A percentile compares a stretch with the other conserved stretches of the same genome.
These are phyloP conservation scores for Isabelozyma heimii DNA, from an alignment of 805 yeast genomes.

Conservation along the genomic window DNA sequence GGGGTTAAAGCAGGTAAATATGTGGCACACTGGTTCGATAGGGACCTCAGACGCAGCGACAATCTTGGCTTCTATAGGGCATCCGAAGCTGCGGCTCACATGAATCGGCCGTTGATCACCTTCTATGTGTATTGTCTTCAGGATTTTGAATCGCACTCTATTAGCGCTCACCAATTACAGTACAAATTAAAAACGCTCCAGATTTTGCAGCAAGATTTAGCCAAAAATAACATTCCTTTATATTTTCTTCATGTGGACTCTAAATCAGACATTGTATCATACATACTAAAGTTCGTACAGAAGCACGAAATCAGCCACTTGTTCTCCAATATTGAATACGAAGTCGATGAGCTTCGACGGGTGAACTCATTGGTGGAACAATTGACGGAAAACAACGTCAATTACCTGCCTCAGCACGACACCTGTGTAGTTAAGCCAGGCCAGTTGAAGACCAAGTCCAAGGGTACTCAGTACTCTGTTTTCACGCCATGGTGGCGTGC, in stretches of 20 bases:
- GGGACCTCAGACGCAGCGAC: conserved; percentile 45
- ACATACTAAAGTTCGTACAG: conserved; percentile 18
- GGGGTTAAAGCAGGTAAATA: conserved; percentile 12
- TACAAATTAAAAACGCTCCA: conserved; percentile 34
- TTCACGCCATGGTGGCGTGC: conserved; percentile 43
- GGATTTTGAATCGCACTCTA: conserved; percentile 40
- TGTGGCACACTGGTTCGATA: conserved; percentile 46
- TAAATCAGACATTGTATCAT: conserved; percentile 22
- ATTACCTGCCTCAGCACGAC: conserved; percentile 33
- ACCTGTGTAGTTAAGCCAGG: conserved; percentile 43
- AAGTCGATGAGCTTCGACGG: conserved; percentile 42
- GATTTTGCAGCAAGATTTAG: conserved; percentile 25
- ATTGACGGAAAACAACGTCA: conserved; percentile 12
- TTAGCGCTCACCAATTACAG: conserved; percentile 41
- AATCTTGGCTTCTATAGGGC: conserved; percentile 41
- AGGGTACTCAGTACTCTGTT: conserved; percentile 40
- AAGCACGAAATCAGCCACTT: conserved; percentile 22
- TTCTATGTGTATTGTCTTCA: conserved; percentile 41
- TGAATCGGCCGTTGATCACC: conserved; percentile 33
- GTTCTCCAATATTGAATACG: conserved; percentile 40
- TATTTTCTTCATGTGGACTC: conserved; percentile 35
- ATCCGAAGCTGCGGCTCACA: conserved; percentile 23
- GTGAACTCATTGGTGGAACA: conserved; percentile 14
- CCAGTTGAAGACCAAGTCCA: conserved; percentile 26
- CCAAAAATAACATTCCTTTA: conserved; percentile 35